Conservation (phyloP, 768 basidiomycete genomes). For the Leucosporidium creatinivorum region DNA sequence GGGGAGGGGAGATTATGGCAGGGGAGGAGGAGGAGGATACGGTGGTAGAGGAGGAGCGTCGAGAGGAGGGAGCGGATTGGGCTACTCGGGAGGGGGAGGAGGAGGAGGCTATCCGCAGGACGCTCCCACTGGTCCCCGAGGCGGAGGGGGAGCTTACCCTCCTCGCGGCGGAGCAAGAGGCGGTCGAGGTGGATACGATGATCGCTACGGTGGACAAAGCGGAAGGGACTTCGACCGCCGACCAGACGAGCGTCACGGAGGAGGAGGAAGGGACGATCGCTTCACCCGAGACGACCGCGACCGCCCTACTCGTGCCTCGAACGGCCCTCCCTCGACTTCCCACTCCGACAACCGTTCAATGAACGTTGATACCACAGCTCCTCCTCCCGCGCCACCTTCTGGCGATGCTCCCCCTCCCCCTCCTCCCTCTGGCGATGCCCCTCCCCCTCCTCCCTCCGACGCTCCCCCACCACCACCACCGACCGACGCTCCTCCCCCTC, state of each 20-base stretch:
- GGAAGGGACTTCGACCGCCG: constrained; percentile 12
- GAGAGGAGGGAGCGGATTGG: constrained; percentile 21
- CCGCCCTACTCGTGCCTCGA: constrained; percentile 6
- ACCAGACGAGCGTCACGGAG: constrained; percentile 46
- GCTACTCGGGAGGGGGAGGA: constrained; percentile 8
- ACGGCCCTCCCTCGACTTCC: constrained; percentile 45
- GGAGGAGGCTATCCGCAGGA: background rate
- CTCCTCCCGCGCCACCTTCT: background rate
- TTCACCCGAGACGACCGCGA: constrained; percentile 11
- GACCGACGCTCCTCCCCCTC: constrained; percentile 18
- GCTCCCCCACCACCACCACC: constrained; percentile 45
- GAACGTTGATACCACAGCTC: background rate
- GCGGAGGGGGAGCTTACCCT: background rate
- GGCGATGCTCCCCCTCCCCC: background rate
- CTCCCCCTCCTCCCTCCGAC: constrained; percentile 37
- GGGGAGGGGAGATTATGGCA: background rate
- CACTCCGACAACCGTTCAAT: background rate
- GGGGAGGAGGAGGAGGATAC: constrained; percentile 15
- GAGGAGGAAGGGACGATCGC: constrained; percentile 35
- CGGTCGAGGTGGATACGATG: background rate
- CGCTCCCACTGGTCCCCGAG: background rate
- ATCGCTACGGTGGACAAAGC: background rate
- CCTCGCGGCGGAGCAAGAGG: background rate
- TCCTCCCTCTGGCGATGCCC: background rate
- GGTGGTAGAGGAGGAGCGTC: constrained; percentile 19